These are phyloP conservation scores for Lasiodiplodia sp. DNA, from an alignment of 2,329 filamentous ascomycete genomes.

Conservation along the genomic window DNA sequence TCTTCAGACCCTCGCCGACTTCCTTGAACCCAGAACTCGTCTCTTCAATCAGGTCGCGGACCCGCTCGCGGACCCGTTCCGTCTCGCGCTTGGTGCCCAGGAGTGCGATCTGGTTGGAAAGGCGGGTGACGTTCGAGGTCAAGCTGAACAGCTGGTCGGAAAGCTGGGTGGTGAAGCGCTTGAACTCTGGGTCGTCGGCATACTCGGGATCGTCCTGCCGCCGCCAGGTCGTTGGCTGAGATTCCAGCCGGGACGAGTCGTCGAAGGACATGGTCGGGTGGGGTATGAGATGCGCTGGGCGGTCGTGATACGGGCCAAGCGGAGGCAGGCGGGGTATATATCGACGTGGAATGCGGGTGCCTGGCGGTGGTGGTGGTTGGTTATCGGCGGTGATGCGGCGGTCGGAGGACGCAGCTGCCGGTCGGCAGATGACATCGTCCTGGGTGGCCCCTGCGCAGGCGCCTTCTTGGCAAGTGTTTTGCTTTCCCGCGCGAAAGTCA, in stretches of 20 bases:
- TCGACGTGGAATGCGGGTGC: constrained; percentile 6
- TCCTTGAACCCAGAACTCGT: constrained; percentile 87
- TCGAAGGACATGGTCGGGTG: constrained; percentile 81
- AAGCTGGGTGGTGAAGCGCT: constrained; percentile 79
- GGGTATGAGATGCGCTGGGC: neutral
- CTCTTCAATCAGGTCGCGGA: constrained; percentile 86
- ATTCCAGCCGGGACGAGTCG: constrained; percentile 82
- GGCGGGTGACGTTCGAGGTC: constrained; percentile 83
- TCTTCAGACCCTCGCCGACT: constrained; percentile 92
- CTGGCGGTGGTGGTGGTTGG: constrained; percentile 18
- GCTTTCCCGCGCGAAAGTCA: constrained; percentile 29
- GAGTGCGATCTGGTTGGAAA: constrained; percentile 83
- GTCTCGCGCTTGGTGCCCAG: constrained; percentile 92
- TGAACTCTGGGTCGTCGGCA: constrained; percentile 91
- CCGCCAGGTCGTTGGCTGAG: constrained; percentile 73
- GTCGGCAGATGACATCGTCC: constrained; percentile 25
- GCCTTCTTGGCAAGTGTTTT: constrained; percentile 26
- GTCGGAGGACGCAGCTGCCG: constrained; percentile 4
- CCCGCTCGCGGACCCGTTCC: constrained; percentile 85
- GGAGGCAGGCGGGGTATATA: neutral
- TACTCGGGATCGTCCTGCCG: constrained; percentile 77
- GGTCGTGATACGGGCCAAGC: neutral
- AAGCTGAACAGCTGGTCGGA: constrained; percentile 90
- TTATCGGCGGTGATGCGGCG: constrained; percentile 24
- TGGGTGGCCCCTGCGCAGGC: constrained; percentile 5